Conservation (phyloP, 2,329 filamentous ascomycete species). For the Pseudocercospora crystallina region DNA sequence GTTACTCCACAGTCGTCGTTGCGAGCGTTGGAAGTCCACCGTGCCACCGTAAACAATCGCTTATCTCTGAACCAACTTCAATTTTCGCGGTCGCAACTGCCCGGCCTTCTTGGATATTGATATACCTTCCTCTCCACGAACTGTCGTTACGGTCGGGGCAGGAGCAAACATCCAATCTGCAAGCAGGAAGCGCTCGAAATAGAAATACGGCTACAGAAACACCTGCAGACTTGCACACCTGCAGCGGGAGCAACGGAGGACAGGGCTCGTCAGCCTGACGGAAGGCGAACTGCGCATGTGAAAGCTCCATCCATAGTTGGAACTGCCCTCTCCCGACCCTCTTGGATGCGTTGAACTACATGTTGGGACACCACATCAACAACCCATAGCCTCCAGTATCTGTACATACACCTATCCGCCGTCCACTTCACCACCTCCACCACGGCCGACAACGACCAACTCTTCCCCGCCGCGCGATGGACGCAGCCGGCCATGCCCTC, state of each 20-base stretch:
- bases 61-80: neutral
- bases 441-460: constrained; percentile 6
- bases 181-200: neutral
- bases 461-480: constrained; percentile 39
- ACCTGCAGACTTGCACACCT: no score
- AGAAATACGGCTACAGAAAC: no score
- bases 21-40: neutral
- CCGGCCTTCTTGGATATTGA: neutral
- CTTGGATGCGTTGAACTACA: neutral
- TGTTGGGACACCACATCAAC: constrained; percentile 3
- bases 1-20: no score
- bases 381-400: neutral
- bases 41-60: neutral
- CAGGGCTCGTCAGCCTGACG: no score
- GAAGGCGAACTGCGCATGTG: no score
- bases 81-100: neutral
- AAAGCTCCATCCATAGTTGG: no score
- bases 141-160: neutral
- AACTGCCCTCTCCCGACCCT: neutral
- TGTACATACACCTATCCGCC: neutral
- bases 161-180: neutral
- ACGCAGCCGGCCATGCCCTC: constrained; percentile 41
- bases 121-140: neutral
- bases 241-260: no score
- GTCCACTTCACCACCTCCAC: neutral